phyloP scores from a whole-genome alignment of 345 rosid species.

The Salix arbutifolia region DNA sequence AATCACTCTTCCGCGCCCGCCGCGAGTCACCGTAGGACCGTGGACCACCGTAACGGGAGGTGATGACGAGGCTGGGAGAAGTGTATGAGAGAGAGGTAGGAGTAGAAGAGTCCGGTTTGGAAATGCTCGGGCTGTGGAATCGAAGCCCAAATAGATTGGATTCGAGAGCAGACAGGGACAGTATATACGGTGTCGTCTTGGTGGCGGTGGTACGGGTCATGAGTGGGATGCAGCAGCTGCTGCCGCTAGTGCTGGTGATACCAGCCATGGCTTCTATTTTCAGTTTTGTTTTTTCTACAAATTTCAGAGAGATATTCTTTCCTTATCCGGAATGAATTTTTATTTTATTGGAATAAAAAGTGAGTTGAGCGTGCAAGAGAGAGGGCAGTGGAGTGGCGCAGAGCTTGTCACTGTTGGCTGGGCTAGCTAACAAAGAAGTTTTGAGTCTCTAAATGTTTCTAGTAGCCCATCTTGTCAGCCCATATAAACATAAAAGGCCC shows the following conservation, averaged over 20 bases:
- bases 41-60: conserved; percentile 56
- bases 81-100: conserved; percentile 7
- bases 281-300: too few species aligned
- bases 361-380: neutral
- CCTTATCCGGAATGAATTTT: neutral
- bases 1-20: conserved; percentile 40
- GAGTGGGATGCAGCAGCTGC: conserved; percentile 32
- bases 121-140: conserved; percentile 22
- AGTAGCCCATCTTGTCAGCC: neutral
- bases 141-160: conserved; percentile 49
- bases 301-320: neutral
- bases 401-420: neutral
- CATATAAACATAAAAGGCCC: neutral
- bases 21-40: conserved; percentile 39
- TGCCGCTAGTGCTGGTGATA: conserved; percentile 50
- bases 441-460: too few species aligned
- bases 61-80: conserved; percentile 27
- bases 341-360: too few species aligned
- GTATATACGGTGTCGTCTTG: conserved; percentile 17
- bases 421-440: neutral
- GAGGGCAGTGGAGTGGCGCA: neutral
- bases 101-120: conserved; percentile 14
- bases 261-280: conserved; percentile 55
- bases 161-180: conserved; percentile 32
- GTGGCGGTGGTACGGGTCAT: conserved; percentile 10